Conservation (phyloP, 495 filamentous ascomycete genomes). For the Evernia prunastri region DNA sequence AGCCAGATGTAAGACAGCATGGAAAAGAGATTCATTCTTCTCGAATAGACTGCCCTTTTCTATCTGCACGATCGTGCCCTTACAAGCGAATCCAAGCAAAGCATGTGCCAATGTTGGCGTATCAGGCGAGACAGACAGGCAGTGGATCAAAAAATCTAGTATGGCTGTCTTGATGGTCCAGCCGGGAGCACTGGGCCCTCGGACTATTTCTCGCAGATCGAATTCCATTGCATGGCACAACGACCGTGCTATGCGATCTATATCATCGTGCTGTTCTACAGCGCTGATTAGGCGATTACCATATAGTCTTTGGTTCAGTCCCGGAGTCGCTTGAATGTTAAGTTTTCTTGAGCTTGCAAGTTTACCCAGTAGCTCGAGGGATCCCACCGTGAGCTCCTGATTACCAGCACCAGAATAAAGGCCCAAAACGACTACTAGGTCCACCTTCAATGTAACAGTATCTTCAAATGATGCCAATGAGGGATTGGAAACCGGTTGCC, state of each 20-base stretch:
- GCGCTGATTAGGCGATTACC: conserved; percentile 64
- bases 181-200: conserved; percentile 53
- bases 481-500: conserved; percentile 55
- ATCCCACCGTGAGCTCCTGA: conserved; percentile 63
- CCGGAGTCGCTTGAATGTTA: conserved; percentile 44
- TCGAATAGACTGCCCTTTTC: conserved; percentile 58
- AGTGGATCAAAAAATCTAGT: conserved; percentile 73
- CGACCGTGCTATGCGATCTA: conserved; percentile 60
- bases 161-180: conserved; percentile 73
- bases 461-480: conserved; percentile 85
- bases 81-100: conserved; percentile 78
- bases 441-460: conserved; percentile 72
- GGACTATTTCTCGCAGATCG: conserved; percentile 55
- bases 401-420: conserved; percentile 78
- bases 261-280: conserved; percentile 62
- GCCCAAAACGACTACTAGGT: conserved; percentile 68
- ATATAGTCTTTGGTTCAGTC: conserved; percentile 34
- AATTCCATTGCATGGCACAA: conserved; percentile 59
- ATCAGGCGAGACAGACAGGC: conserved; percentile 61
- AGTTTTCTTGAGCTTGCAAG: conserved; percentile 76
- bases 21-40: conserved; percentile 66
- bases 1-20: conserved; percentile 63
- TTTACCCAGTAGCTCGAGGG: conserved; percentile 74
- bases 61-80: conserved; percentile 57
- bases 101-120: conserved; percentile 81